These are phyloP conservation scores for Talaromyces thailandensis DNA, from an alignment of 495 filamentous ascomycete species.

Conservation along the genomic window DNA sequence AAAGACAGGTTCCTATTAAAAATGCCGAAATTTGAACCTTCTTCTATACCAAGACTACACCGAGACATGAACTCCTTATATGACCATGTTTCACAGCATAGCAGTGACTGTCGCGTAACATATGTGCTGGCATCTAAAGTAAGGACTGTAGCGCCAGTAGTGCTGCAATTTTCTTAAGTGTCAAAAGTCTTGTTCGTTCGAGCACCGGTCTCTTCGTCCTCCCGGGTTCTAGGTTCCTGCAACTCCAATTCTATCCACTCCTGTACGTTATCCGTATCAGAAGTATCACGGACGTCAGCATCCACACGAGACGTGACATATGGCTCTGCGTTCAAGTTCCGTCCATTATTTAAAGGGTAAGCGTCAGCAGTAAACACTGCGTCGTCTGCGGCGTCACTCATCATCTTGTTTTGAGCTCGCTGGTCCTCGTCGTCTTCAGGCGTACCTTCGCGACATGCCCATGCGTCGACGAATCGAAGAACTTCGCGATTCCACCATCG, in stretches of 20 bases:
- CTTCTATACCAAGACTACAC: background rate
- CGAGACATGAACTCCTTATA: background rate
- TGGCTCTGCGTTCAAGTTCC: background rate
- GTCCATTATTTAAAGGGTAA: background rate
- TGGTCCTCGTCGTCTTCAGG: conserved; percentile 52
- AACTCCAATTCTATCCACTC: conserved; percentile 3
- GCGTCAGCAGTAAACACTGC: conserved; percentile 3
- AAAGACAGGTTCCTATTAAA: background rate
- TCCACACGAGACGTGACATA: background rate
- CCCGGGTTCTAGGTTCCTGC: background rate
- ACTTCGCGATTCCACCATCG: conserved; percentile 52
- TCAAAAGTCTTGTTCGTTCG: background rate
- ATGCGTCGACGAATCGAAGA: conserved; percentile 55
- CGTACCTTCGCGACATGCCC: conserved; percentile 61
- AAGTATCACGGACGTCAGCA: background rate
- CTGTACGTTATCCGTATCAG: background rate
- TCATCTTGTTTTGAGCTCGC: conserved; percentile 3
- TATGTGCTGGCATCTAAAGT: background rate
- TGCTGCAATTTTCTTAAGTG: background rate
- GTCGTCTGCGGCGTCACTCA: conserved; percentile 2
- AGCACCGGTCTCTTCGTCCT: background rate
- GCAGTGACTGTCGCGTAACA: background rate
- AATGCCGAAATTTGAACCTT: background rate
- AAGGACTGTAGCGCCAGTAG: background rate
- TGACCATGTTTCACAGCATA: background rate